These are phyloP conservation scores for Triangularia setosa DNA, from an alignment of 2,329 filamentous ascomycete genomes.

Conservation along the genomic window DNA sequence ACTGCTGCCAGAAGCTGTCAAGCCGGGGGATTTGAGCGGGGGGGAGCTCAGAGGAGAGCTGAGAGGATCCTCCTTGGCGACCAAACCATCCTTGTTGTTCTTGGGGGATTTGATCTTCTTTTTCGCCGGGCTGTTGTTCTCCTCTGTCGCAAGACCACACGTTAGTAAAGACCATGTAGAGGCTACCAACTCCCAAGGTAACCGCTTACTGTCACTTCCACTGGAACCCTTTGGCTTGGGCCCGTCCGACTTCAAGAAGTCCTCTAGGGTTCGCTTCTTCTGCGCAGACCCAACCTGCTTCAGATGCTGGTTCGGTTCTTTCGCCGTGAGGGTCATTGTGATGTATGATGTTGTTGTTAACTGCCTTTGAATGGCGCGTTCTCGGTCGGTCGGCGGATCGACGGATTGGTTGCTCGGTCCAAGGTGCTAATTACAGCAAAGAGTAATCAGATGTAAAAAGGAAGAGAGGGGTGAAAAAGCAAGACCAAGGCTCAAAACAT, in stretches of 20 bases:
- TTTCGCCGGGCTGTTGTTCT: conserved; percentile 18
- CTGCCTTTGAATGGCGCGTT: background rate
- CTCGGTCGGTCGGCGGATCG: background rate
- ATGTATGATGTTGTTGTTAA: background rate
- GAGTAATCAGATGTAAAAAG: background rate
- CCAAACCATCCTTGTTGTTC: background rate
- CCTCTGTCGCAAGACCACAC: conserved; percentile 12
- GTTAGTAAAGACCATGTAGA: background rate
- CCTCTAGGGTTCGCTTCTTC: background rate
- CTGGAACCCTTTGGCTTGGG: background rate
- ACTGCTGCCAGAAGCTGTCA: conserved; percentile 42
- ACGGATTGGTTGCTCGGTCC: background rate
- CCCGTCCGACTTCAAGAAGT: background rate
- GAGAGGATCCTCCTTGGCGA: background rate
- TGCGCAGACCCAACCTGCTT: background rate
- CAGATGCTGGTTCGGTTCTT: background rate
- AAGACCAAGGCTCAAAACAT: background rate
- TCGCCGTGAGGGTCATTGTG: background rate
- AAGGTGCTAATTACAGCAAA: background rate
- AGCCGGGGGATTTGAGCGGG: conserved; percentile 28
- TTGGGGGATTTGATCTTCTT: background rate
- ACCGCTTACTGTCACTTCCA: conserved; percentile 12
- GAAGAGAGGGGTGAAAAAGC: background rate
- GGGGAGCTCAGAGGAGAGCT: conserved; percentile 4
- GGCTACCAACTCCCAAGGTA: background rate